These are phyloP conservation scores for Lipomyces lipofer DNA, from an alignment of 805 yeast species.

Conservation along the genomic window DNA sequence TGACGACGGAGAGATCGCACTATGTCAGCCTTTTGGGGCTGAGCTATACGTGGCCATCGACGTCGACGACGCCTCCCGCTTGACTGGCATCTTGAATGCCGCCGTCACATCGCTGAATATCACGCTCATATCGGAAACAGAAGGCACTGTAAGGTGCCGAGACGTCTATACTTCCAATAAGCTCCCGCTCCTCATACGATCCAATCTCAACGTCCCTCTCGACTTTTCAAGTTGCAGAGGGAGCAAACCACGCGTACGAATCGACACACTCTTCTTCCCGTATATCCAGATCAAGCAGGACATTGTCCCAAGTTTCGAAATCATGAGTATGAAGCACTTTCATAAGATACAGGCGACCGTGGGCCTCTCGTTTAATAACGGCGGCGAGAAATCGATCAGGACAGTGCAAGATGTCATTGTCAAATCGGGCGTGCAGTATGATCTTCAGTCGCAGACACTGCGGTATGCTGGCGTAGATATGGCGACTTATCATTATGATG, in stretches of 20 bases:
- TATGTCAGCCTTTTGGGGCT: conserved; percentile 3
- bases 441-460: conserved; percentile 3
- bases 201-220: conserved; percentile 3
- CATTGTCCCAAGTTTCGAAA: conserved; percentile 10
- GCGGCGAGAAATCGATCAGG: conserved; percentile 6
- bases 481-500: no score
- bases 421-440: conserved; percentile 10
- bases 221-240: background rate
- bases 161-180: background rate
- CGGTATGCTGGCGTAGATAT: no score
- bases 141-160: background rate
- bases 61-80: conserved; percentile 8
- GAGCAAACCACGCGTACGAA: conserved; percentile 8
- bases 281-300: background rate
- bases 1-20: background rate
- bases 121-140: background rate
- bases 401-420: conserved; percentile 1
- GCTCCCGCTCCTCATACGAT: background rate
- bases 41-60: background rate
- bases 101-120: conserved; percentile 4
- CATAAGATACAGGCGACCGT: conserved; percentile 3
- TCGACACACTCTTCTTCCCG: conserved; percentile 9
- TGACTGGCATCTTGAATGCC: conserved; percentile 12
- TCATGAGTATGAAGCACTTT: conserved; percentile 7
- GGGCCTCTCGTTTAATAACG: conserved; percentile 14